These are phyloP conservation scores for Escovopsis weberi DNA, from an alignment of 2,329 filamentous ascomycete species.

Conservation along the genomic window DNA sequence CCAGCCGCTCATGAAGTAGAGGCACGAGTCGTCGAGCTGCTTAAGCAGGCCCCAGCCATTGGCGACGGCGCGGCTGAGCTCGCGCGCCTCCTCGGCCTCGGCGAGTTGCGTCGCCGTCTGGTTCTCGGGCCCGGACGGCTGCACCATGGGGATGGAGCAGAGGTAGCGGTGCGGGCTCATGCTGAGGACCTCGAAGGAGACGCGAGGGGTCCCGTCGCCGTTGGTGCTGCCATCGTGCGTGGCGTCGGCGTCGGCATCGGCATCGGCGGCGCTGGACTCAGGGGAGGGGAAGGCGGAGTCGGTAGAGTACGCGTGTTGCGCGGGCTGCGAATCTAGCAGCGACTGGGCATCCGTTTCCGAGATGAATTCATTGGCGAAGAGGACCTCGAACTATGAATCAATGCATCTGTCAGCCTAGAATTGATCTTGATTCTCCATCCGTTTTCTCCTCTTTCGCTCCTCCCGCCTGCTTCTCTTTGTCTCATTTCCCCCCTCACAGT, in stretches of 20 bases:
- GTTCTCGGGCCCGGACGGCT: conserved; percentile 40
- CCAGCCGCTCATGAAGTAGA: conserved; percentile 76
- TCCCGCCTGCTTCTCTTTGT: no score
- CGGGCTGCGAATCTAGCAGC: conserved; percentile 32
- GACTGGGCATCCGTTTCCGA: conserved; percentile 53
- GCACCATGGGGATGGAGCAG: conserved; percentile 67
- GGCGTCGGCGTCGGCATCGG: conserved; percentile 15
- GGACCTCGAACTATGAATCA: conserved; percentile 54
- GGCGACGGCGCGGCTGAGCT: conserved; percentile 61
- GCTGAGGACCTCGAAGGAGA: conserved; percentile 60
- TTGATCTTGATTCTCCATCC: no score
- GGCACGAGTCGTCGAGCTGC: conserved; percentile 66
- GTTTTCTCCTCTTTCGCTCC: no score
- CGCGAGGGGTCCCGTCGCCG: conserved; percentile 6
- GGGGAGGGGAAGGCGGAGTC: conserved; percentile 26
- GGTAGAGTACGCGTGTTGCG: conserved; percentile 25
- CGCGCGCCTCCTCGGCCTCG: conserved; percentile 63
- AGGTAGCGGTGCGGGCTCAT: conserved; percentile 58
- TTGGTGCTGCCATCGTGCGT: conserved; percentile 13
- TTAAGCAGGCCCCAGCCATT: conserved; percentile 69
- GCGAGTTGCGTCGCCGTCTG: conserved; percentile 53
- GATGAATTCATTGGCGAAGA: conserved; percentile 59
- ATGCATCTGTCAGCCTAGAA: no score
- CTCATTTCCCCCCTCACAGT: no score
- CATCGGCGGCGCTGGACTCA: conserved; percentile 14